Evolutionary conservation across 108 stramenopile genomes (phyloP).

Genomic region (Chaetoceros muelleri): DNA sequence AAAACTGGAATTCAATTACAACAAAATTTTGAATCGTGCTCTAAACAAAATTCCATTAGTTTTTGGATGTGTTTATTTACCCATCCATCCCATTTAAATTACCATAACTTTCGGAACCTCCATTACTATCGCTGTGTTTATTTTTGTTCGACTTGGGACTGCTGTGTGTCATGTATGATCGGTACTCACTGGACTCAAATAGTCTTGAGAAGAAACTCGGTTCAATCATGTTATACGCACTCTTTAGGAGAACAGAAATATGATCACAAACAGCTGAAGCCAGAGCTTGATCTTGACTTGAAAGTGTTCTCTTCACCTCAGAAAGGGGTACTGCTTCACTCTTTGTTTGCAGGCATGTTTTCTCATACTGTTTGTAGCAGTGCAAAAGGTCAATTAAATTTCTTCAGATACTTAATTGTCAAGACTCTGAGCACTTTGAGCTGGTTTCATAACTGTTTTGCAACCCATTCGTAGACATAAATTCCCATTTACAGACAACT

Average conservation of each 20-base stretch:
- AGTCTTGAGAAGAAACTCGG: slow-evolving; percentile 48
- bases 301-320: neutral
- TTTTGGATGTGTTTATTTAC: no score
- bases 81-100: no score
- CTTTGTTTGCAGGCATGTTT: slow-evolving; percentile 1
- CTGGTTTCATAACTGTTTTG: slow-evolving; percentile 48
- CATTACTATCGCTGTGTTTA: no score
- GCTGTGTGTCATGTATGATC: no score
- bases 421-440: slow-evolving; percentile 35
- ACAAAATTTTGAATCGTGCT: no score
- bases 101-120: no score
- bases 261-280: neutral
- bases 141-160: no score
- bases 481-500: slow-evolving; percentile 63
- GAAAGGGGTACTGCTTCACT: neutral
- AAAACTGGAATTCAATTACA: no score
- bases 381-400: slow-evolving; percentile 65
- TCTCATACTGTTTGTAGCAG: slow-evolving; percentile 39
- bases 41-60: no score
- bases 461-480: slow-evolving; percentile 63
- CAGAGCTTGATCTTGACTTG: neutral
- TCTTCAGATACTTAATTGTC: slow-evolving; percentile 78
- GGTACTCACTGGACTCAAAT: slow-evolving; percentile 15
- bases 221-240: slow-evolving; percentile 67
- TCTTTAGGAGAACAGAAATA: neutral